Evolutionary conservation across 1,284 basidiomycete species (phyloP).

Genomic region (Schizopora paradoxa): DNA sequence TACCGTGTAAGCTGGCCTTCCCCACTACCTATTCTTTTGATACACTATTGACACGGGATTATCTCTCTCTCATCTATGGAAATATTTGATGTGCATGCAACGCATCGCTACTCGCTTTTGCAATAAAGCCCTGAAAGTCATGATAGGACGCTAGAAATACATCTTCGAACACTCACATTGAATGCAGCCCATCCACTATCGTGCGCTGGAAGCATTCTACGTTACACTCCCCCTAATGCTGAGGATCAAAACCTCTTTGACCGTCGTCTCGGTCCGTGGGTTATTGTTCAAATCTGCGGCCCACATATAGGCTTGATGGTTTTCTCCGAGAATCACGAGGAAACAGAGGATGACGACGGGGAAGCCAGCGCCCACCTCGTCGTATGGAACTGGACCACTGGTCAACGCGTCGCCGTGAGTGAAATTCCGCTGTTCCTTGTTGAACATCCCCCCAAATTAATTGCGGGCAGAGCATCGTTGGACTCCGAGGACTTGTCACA

Average conservation of each 20-base stretch:
- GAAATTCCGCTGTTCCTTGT: not conserved
- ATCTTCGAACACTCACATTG: not conserved
- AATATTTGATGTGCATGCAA: no score
- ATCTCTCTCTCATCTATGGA: no score
- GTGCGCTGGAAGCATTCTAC: not conserved
- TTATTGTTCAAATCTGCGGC: not conserved
- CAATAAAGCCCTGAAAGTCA: not conserved
- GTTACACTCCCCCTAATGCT: not conserved
- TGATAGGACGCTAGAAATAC: not conserved
- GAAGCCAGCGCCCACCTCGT: not conserved
- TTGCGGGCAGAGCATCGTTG: not conserved
- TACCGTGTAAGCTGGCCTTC: not conserved
- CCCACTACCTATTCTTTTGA: no score
- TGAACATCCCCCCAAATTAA: not conserved
- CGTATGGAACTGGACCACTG: constrained; percentile 1
- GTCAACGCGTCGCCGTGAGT: not conserved
- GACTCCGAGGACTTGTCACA: not conserved
- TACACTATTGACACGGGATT: no score
- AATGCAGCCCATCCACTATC: not conserved
- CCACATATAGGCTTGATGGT: not conserved
- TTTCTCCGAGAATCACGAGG: not conserved
- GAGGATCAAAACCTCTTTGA: not conserved
- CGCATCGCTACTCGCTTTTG: no score
- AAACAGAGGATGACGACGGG: not conserved
- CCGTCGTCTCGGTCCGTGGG: not conserved